A percentile compares a stretch with the other conserved stretches of the same genome.
phyloP scores from a whole-genome alignment of 805 yeast species.

The Hanseniaspora valbyensis region DNA sequence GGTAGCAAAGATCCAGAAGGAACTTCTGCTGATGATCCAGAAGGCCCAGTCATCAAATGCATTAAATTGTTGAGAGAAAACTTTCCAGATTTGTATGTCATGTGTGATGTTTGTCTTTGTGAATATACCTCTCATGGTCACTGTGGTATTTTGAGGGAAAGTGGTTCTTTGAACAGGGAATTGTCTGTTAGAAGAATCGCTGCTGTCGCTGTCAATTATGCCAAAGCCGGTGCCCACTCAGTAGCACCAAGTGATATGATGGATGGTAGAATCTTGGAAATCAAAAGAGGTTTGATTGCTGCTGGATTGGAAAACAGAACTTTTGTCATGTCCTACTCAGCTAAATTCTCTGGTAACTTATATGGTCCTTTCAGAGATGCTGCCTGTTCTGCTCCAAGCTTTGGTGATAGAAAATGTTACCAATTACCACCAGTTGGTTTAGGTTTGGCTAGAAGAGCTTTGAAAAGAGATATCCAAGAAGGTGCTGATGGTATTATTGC shows the following conservation, averaged over 20 bases:
- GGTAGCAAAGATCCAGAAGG: constrained; percentile 74
- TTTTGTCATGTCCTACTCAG: constrained; percentile 85
- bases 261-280: constrained; percentile 85
- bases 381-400: constrained; percentile 80
- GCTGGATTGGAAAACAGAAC: constrained; percentile 78
- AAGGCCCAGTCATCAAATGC: constrained; percentile 84
- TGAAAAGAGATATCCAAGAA: constrained; percentile 72
- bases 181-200: constrained; percentile 72
- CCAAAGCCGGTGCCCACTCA: constrained; percentile 87
- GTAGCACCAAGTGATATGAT: constrained; percentile 98
- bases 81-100: constrained; percentile 75
- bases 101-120: constrained; percentile 93
- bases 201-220: constrained; percentile 90
- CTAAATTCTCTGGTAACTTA: constrained; percentile 80
- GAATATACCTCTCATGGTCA: constrained; percentile 98
- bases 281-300: constrained; percentile 70
- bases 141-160: constrained; percentile 82
- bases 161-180: constrained; percentile 72
- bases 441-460: constrained; percentile 88
- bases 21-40: constrained; percentile 87
- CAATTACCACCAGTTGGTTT: constrained; percentile 89
- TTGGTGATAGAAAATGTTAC: constrained; percentile 85
- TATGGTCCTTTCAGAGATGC: constrained; percentile 98
- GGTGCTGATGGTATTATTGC: constrained; percentile 95
- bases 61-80: constrained; percentile 49